These are phyloP conservation scores for Middelhovenomyces tepae DNA, from an alignment of 805 yeast genomes.

Conservation along the genomic window DNA sequence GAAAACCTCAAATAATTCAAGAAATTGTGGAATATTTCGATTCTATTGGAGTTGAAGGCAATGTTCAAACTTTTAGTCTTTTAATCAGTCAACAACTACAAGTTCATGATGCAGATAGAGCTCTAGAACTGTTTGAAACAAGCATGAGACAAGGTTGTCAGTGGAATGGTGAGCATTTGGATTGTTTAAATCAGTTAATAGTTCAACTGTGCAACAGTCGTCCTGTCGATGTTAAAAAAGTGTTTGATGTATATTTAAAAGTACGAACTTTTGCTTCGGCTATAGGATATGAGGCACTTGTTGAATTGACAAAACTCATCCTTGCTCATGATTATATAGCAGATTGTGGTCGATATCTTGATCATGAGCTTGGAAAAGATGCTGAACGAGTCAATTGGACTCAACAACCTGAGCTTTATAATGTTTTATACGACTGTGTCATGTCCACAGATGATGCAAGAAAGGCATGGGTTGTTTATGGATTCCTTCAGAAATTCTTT, in stretches of 20 bases:
- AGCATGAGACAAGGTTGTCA: constrained; percentile 33
- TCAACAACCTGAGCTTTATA: constrained; percentile 27
- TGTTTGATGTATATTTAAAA: constrained; percentile 32
- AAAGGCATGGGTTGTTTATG: constrained; percentile 52
- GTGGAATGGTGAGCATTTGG: constrained; percentile 29
- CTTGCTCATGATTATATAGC: constrained; percentile 29
- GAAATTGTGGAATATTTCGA: constrained; percentile 26
- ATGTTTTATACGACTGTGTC: constrained; percentile 39
- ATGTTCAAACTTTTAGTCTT: constrained; percentile 30
- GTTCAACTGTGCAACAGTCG: constrained; percentile 22
- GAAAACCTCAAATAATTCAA: constrained; percentile 17
- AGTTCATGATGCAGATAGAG: constrained; percentile 23
- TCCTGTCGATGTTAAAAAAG: constrained; percentile 20
- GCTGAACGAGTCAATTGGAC: constrained; percentile 6
- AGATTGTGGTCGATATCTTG: constrained; percentile 36
- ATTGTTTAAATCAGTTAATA: constrained; percentile 24
- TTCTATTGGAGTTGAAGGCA: constrained; percentile 26
- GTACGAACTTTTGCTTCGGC: constrained; percentile 33
- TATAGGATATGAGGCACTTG: constrained; percentile 33
- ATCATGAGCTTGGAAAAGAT: constrained; percentile 33
- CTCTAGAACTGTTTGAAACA: constrained; percentile 29
- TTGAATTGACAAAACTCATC: constrained; percentile 31
- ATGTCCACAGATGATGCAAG: constrained; percentile 29
- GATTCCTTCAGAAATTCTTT: constrained; percentile 47
- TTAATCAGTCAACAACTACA: constrained; percentile 29